Percentiles rank a stretch among this genome's conserved stretches.
Conservation (phyloP, 257 asterid species). For the Agastache rugosa region DNA sequence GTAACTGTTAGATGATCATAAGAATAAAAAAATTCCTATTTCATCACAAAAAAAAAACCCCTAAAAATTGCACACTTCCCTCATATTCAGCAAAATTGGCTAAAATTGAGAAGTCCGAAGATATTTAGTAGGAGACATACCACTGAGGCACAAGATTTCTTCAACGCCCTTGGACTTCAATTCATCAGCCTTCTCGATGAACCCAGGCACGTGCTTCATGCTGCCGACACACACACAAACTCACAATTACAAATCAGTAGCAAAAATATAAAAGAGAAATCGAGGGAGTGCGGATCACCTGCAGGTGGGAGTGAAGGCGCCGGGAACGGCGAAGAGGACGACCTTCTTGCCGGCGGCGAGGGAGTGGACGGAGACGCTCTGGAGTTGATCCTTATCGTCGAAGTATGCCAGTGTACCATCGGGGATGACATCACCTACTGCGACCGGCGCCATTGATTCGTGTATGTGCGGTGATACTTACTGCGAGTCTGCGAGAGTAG, state of each 20-base stretch:
- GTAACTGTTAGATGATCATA: background rate
- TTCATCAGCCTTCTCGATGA: constrained; percentile 79
- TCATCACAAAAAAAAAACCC: background rate
- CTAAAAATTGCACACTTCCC: background rate
- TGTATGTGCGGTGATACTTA: background rate
- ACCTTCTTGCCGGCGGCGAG: constrained; percentile 79
- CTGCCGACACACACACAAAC: constrained; percentile 44
- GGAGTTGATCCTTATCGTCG: constrained; percentile 79
- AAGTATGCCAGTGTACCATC: constrained; percentile 74
- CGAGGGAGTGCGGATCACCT: constrained; percentile 46
- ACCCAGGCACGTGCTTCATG: constrained; percentile 92
- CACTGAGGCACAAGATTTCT: constrained; percentile 50
- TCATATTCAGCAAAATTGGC: background rate
- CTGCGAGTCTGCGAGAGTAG: background rate
- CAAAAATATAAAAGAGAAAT: background rate
- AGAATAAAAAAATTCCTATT: background rate
- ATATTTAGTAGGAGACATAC: constrained; percentile 26
- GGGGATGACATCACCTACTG: constrained; percentile 70
- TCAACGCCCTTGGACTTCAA: constrained; percentile 80
- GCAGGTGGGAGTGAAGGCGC: constrained; percentile 96
- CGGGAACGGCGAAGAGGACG: constrained; percentile 85
- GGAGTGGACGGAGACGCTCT: constrained; percentile 70
- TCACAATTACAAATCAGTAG: background rate
- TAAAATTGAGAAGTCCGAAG: background rate
- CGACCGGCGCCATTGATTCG: constrained; percentile 71